Conservation (phyloP, 345 rosid genomes). For the Populus nigra region DNA sequence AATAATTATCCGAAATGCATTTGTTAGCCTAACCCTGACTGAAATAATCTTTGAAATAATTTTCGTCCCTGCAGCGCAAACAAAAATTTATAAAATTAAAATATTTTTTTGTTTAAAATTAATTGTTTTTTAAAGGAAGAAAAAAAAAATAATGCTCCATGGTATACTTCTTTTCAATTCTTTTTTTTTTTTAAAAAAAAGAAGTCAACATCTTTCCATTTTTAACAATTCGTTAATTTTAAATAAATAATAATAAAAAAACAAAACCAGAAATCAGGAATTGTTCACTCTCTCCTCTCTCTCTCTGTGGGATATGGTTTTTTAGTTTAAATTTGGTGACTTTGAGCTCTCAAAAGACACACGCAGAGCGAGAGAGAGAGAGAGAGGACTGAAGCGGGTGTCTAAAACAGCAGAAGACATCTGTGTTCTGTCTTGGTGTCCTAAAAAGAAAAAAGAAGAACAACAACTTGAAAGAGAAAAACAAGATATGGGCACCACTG, state of each 20-base stretch:
- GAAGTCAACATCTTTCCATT: neutral
- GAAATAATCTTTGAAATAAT: too few relatives aligned
- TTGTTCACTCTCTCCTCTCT: neutral
- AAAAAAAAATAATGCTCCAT: too few relatives aligned
- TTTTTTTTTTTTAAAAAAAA: too few relatives aligned
- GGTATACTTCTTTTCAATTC: too few relatives aligned
- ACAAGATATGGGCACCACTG: slow-evolving; percentile 40
- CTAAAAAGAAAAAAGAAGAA: too few relatives aligned
- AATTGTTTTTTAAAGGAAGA: too few relatives aligned
- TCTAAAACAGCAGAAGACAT: neutral
- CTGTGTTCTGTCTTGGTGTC: neutral
- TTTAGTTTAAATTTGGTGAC: slow-evolving; percentile 4
- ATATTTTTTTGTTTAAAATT: too few relatives aligned
- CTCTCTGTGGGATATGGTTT: neutral
- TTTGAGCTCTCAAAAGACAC: neutral
- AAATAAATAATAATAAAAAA: neutral
- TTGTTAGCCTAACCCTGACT: too few relatives aligned
- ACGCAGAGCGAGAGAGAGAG: neutral
- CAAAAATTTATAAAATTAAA: too few relatives aligned
- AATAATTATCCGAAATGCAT: too few relatives aligned
- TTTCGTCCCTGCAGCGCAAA: too few relatives aligned
- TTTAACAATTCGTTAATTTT: neutral
- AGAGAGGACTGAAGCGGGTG: neutral
- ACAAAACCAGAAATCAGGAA: neutral
- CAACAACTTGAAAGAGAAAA: neutral